Base-by-base conservation (phyloP, 805 yeast species). In the Ogataea salicorniae region DNA sequence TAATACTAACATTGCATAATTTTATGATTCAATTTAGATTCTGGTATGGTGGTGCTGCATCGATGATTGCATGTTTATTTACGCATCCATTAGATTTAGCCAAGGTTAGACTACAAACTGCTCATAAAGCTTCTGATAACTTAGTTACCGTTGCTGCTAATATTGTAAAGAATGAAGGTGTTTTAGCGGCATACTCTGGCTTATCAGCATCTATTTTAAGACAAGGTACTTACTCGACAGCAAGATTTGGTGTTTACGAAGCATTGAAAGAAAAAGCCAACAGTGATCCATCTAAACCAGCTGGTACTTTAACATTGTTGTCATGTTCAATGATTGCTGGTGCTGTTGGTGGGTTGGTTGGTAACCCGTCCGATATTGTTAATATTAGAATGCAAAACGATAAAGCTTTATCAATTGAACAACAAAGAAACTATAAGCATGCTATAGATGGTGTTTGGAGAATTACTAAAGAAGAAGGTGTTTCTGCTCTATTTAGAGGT, bases 351-450 rank as follows among this genome's bases (percentile, higher is more conserved):
- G 95, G 95, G 9, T 67, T 87, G 20, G 84, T 86, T 2, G 96
- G 96, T 20, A 88, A 88, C 61, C 95, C 96, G 4, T 81, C 94
- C 1, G 96, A 88, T 62, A 84, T 88, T 14, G 89, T 87, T 36
- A 88, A 88, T 57, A 86, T 88, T 53, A 77, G 96, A 67, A 88
- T 88, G 96, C 96, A 88, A 64, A 88, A 88, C 63, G 96, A 88
- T 60, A 79, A 84, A 6, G 70, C 90, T 0, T 70, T 86, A 49
- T 87, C 90, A 5, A 47, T 66, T 5, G 81, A 72, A 2, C 74
- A 81, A 54, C 76, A 90, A 62, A 76, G 96, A 63, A 80, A 84
- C 60, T 88, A 89, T 63, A 73, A 74, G 43, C 82, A 89, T 64
- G 95, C 94, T 0, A 57, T 88, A 36, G 91, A 88, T 62, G 96